Evolutionary conservation across 2,329 filamentous ascomycete species (phyloP).

Genomic region (Trichoderma koningiopsis): DNA sequence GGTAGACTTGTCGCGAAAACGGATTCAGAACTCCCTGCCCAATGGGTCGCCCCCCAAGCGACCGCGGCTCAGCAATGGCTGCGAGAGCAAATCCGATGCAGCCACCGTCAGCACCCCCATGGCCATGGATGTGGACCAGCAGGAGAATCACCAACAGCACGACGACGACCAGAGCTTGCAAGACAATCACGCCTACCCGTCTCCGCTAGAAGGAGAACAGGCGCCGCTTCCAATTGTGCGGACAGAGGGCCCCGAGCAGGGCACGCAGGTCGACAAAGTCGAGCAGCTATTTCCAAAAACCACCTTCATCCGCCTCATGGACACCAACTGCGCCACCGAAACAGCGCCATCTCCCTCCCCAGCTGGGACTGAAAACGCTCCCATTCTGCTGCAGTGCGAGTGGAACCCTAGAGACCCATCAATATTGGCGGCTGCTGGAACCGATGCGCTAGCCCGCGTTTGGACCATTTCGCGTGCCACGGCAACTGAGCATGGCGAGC

Average conservation of each 20-base stretch:
- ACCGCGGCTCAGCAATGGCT: conserved; percentile 63
- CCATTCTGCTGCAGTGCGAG: conserved; percentile 68
- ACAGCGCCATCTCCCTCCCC: conserved; percentile 43
- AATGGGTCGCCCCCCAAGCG: conserved; percentile 63
- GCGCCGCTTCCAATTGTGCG: conserved; percentile 54
- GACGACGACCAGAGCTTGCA: conserved; percentile 51
- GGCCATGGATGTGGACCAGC: conserved; percentile 36
- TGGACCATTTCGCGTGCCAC: conserved; percentile 64
- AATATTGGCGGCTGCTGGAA: conserved; percentile 67
- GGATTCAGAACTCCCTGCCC: conserved; percentile 48
- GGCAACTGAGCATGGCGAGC: conserved; percentile 44
- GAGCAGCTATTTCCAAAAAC: conserved; percentile 61
- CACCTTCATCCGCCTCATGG: conserved; percentile 60
- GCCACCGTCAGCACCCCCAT: conserved; percentile 38
- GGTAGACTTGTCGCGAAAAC: conserved; percentile 53
- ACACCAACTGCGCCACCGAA: conserved; percentile 44
- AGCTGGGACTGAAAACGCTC: conserved; percentile 52
- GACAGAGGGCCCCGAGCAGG: conserved; percentile 65
- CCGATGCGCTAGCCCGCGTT: conserved; percentile 69
- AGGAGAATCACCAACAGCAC: conserved; percentile 40
- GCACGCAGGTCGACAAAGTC: conserved; percentile 66
- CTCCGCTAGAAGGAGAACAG: conserved; percentile 61
- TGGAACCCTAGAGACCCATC: conserved; percentile 67
- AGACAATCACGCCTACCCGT: conserved; percentile 65
- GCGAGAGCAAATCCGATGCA: conserved; percentile 57